Evolutionary conservation across 495 filamentous ascomycete genomes (phyloP).

Genomic region (Penicillium chermesinum): DNA sequence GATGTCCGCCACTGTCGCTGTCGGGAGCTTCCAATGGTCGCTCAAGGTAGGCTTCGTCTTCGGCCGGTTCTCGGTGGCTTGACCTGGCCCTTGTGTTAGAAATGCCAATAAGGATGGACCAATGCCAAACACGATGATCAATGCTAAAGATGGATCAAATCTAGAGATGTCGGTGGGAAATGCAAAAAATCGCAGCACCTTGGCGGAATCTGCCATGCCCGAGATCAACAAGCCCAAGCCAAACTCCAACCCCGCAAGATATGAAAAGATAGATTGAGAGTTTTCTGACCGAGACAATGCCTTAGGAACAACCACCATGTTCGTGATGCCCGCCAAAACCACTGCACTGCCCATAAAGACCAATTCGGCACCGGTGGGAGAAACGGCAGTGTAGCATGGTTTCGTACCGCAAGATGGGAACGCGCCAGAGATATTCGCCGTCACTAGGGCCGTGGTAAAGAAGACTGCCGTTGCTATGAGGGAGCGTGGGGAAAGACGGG

Average conservation of each 20-base stretch:
- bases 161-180: conserved; percentile 35
- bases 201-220: conserved; percentile 51
- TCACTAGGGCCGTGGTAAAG: conserved; percentile 48
- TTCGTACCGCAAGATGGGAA: conserved; percentile 31
- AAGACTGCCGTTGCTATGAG: conserved; percentile 51
- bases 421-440: conserved; percentile 37
- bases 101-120: conserved; percentile 39
- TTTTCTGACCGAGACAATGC: conserved; percentile 23
- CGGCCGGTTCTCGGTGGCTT: conserved; percentile 14
- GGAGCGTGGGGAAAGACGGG: conserved; percentile 48
- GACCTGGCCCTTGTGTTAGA: conserved; percentile 28
- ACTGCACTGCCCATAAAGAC: conserved; percentile 30
- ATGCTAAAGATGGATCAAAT: conserved; percentile 50
- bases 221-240: conserved; percentile 50
- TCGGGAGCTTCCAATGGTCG: conserved; percentile 42
- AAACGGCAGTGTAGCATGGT: conserved; percentile 47
- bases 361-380: conserved; percentile 36
- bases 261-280: conserved; percentile 27
- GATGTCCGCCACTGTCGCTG: conserved; percentile 43
- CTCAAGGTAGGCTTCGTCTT: conserved; percentile 35
- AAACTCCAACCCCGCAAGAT: conserved; percentile 48
- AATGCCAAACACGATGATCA: conserved; percentile 49
- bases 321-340: conserved; percentile 31
- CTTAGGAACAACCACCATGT: conserved; percentile 26
- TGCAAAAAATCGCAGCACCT: conserved; percentile 51